Base-by-base conservation (phyloP, 2,329 filamentous ascomycete species). In the Biscogniauxia marginata region DNA sequence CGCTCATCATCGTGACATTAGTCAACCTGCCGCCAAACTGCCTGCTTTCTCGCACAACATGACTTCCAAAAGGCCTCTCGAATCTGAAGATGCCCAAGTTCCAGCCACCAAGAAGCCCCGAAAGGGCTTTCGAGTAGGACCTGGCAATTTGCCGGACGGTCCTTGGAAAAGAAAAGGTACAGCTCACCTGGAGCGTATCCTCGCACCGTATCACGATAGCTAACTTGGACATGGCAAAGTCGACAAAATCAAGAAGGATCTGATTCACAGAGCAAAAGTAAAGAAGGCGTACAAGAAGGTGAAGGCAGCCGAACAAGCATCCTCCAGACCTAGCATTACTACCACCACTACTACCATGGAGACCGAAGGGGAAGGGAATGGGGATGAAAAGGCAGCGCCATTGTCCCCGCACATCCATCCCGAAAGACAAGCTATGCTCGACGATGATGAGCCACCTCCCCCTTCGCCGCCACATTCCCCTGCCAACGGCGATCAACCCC, bases 221-320 rank as follows among this genome's bases (percentile, higher is more conserved):
- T 39, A 45, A 46, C 51, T n/a, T 39, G 23, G 1, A 55, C 4
- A 55, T 22, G 13, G 22, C 11, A 44, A 67, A 93, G 90, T 90
- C 56, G 86, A 90, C 73, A 93, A 93, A 74, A 95, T 96, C 69
- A 98, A 98, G 75, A 83, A 88, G 63, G 85, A 90, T 63, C 78
- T 96, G 54, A 97, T 98, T 67, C 85, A 92, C 73, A 96, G 95
- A 73, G 92, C 93, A 58, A 96, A 97, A 74, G 81, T 96, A 60
- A 95, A 93, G 75, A 96, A 96, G 74, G 84, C 89, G 45, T 97
- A 96, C 71, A 89, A 89, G 61, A 97, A 96, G 74, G 79, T 96
- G 62, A 93, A 93, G 74, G 86, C 85, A 23, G 72, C 78, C 51
- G 71, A 75, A 56, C 62, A 71, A 49, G 58, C 53, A 16, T 57